Evolutionary conservation across 2,329 filamentous ascomycete species (phyloP), one percentile per base, ranked within the genome.

Genomic region (Stemphylium lycopersici): DNA sequence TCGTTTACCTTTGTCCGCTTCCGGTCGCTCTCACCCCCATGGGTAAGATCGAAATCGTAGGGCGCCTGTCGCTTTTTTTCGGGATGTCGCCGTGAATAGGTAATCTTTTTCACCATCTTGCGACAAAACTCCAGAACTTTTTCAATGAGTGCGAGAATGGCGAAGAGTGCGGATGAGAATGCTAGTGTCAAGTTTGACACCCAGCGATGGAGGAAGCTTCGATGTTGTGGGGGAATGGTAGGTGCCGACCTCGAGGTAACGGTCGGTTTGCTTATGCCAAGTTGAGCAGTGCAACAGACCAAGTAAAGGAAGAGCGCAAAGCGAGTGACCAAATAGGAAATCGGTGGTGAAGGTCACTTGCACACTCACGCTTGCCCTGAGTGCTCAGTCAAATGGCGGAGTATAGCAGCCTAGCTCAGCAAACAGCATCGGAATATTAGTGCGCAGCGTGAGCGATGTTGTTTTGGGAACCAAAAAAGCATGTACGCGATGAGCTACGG

Each of bases 1-100:
- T 55, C 50, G 43, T 59, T 45, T 20, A 50, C 48, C 45, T 55
- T 67, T 15, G 29, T 22, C 48, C 61, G 63, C 55, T 67, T 66
- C 29, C 52, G 50, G 36, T 50, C 54, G 33, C 53, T 46, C 15
- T 58, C 53, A 22, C 54, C 41, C 15, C 58, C 42, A 32, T 51
- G 55, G 16, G 51, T 46, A 13, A 51, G 36, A 24, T 60, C 48
- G 16, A 52, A 45, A 16, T 57, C 51, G 31, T 53, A 48, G 6
- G 45, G 39, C 20, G 48, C 36, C 20, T 43, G 57, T 11, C 45
- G 36, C 55, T 62, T 67, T 10, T 55, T 65, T 7, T 55, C 55
- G n/a, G 41, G 46, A 33, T 44, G 31, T 16, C 58, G 42, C 22
- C 58, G 56, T 11, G 64, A 67, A 47, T 67, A 67, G 6, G 64